Evolutionary conservation across 2,329 filamentous ascomycete species (phyloP).

Genomic region (Aspergillus sp.): DNA sequence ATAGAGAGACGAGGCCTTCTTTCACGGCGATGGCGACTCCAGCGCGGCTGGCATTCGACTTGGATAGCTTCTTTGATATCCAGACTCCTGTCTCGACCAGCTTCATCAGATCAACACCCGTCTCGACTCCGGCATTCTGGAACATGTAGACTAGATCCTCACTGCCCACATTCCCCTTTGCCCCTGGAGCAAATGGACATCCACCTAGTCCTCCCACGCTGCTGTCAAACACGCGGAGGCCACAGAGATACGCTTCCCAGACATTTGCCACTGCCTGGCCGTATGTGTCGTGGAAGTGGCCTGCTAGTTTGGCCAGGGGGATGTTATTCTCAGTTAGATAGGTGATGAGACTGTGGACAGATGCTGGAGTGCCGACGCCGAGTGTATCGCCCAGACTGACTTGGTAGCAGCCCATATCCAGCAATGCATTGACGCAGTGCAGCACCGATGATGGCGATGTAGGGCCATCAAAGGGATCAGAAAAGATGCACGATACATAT

Average conservation of each 20-base stretch:
- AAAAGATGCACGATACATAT: slow-evolving; percentile 39
- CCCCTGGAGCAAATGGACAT: slow-evolving; percentile 79
- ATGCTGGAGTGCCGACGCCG: slow-evolving; percentile 67
- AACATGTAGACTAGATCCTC: slow-evolving; percentile 76
- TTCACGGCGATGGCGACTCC: slow-evolving; percentile 15
- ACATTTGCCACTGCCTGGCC: slow-evolving; percentile 81
- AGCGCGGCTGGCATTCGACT: slow-evolving; percentile 17
- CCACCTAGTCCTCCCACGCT: slow-evolving; percentile 78
- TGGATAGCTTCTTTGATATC: slow-evolving; percentile 49
- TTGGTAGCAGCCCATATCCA: slow-evolving; percentile 87
- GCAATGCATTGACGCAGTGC: slow-evolving; percentile 52
- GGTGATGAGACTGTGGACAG: slow-evolving; percentile 26
- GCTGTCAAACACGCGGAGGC: slow-evolving; percentile 72
- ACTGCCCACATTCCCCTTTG: slow-evolving; percentile 80
- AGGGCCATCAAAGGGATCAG: slow-evolving; percentile 48
- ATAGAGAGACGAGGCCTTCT: not conserved
- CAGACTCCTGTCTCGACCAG: slow-evolving; percentile 66
- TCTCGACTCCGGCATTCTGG: slow-evolving; percentile 60
- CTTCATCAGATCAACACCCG: slow-evolving; percentile 61
- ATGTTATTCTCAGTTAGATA: slow-evolving; percentile 48
- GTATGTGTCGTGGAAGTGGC: slow-evolving; percentile 89
- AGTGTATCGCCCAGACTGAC: slow-evolving; percentile 88
- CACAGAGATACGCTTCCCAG: slow-evolving; percentile 70
- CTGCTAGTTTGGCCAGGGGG: slow-evolving; percentile 64
- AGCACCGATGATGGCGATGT: slow-evolving; percentile 48